Percentiles rank a stretch among this genome's conserved stretches.
Conservation (phyloP, 2,329 filamentous ascomycete species). For the Diaporthe longicolla region DNA sequence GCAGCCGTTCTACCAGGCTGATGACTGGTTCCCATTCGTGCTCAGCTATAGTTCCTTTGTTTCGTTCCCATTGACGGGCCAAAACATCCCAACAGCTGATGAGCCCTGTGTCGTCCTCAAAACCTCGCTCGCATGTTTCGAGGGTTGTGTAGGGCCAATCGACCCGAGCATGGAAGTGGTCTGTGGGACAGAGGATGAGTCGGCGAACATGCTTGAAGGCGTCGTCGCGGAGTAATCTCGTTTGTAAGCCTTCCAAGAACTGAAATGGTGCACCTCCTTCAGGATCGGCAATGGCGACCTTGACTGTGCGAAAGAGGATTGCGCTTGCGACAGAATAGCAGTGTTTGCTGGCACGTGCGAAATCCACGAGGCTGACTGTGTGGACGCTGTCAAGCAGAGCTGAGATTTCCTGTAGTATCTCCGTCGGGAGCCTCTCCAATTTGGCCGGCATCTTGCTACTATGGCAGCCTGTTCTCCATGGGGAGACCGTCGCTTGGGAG, state of each 20-base stretch:
- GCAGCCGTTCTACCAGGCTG: slow-evolving; percentile 18
- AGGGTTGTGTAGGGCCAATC: slow-evolving; percentile 18
- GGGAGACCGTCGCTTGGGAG: too few species aligned
- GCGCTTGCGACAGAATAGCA: slow-evolving; percentile 32
- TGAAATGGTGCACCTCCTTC: not conserved
- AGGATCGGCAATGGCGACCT: slow-evolving; percentile 11
- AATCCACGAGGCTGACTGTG: slow-evolving; percentile 33
- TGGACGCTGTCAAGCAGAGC: slow-evolving; percentile 23
- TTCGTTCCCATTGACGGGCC: not conserved
- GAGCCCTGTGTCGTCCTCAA: not conserved
- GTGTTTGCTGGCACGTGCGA: slow-evolving; percentile 13
- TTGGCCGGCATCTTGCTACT: not conserved
- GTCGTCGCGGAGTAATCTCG: slow-evolving; percentile 3
- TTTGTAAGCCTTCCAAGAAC: slow-evolving; percentile 10
- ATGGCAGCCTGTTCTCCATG: too few species aligned
- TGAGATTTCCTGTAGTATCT: slow-evolving; percentile 14
- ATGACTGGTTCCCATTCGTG: slow-evolving; percentile 33
- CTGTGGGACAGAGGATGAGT: slow-evolving; percentile 4
- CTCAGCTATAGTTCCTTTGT: not conserved
- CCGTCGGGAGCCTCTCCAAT: not conserved
- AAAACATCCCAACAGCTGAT: slow-evolving; percentile 26
- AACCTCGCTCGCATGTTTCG: slow-evolving; percentile 20
- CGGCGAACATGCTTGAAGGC: slow-evolving; percentile 35
- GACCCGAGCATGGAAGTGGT: too few species aligned
- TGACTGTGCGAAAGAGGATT: slow-evolving; percentile 32